These are phyloP conservation scores for Anisogramma anomala DNA, from an alignment of 2,329 filamentous ascomycete genomes.

Conservation along the genomic window DNA sequence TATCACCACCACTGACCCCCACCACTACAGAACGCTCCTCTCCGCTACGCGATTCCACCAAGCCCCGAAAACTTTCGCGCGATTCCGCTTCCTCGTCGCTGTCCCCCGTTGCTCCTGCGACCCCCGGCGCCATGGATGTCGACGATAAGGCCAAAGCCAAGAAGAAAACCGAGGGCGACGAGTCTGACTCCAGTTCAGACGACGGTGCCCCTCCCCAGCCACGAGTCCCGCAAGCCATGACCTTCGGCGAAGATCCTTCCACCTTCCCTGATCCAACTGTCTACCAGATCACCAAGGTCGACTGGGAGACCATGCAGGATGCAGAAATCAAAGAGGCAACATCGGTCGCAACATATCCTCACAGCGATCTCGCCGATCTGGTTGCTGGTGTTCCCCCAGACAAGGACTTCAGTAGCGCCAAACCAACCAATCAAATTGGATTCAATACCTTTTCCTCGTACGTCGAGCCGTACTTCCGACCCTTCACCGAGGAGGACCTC, in stretches of 20 bases:
- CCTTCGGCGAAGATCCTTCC: constrained; percentile 84
- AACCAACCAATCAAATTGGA: constrained; percentile 87
- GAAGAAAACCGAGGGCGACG: constrained; percentile 30
- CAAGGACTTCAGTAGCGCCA: constrained; percentile 89
- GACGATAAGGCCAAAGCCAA: constrained; percentile 31
- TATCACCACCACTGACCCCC: constrained; percentile 17
- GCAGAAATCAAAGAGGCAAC: constrained; percentile 83
- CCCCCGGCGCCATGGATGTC: constrained; percentile 46
- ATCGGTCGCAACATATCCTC: constrained; percentile 74
- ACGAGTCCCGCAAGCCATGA: constrained; percentile 65
- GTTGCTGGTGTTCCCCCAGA: constrained; percentile 86
- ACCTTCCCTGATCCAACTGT: constrained; percentile 86
- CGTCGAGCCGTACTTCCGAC: constrained; percentile 81
- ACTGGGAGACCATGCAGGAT: constrained; percentile 58
- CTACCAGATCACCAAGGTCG: constrained; percentile 76
- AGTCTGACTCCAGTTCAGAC: constrained; percentile 37
- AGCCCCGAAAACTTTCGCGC: constrained; percentile 39
- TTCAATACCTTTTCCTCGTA: constrained; percentile 89
- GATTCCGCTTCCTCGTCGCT: constrained; percentile 49
- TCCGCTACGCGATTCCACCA: constrained; percentile 38
- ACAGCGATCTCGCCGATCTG: constrained; percentile 66
- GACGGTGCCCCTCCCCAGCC: constrained; percentile 50
- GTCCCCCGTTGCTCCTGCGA: constrained; percentile 41
- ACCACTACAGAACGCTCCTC: constrained; percentile 38
- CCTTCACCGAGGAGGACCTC: constrained; percentile 84